Conservation (phyloP, 2,329 filamentous ascomycete genomes). For the Lachnellula willkommii region DNA sequence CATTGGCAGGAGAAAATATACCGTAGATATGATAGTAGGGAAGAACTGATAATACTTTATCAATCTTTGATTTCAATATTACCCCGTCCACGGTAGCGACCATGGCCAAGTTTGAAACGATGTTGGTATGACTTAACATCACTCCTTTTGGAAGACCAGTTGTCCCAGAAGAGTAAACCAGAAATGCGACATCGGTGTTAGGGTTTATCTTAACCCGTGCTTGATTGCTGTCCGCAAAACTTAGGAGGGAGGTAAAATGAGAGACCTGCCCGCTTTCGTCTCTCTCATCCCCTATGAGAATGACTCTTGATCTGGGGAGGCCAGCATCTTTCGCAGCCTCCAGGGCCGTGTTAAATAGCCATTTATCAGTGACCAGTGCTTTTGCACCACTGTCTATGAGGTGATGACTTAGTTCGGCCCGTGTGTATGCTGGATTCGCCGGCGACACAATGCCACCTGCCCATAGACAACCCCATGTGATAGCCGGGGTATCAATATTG, state of each 20-base stretch:
- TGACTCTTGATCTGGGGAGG: conserved; percentile 62
- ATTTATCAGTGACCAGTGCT: conserved; percentile 65
- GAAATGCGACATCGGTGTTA: conserved; percentile 66
- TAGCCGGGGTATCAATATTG: conserved; percentile 69
- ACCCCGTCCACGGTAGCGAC: conserved; percentile 43
- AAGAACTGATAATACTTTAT: conserved; percentile 57
- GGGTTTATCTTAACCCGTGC: conserved; percentile 66
- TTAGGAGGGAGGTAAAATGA: conserved; percentile 41
- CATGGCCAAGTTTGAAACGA: conserved; percentile 66
- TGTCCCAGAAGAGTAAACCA: conserved; percentile 55
- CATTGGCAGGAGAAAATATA: not conserved
- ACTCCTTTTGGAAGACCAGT: conserved; percentile 71
- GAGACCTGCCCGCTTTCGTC: conserved; percentile 66
- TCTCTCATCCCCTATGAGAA: conserved; percentile 64
- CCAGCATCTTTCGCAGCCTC: conserved; percentile 64
- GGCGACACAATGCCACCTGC: conserved; percentile 72
- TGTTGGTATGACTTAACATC: conserved; percentile 74
- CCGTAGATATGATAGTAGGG: conserved; percentile 75
- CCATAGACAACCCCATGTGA: conserved; percentile 75
- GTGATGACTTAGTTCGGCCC: conserved; percentile 76
- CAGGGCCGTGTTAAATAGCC: conserved; percentile 56
- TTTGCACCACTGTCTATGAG: conserved; percentile 69
- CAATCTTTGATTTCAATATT: conserved; percentile 5
- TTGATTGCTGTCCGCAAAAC: conserved; percentile 28
- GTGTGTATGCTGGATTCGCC: conserved; percentile 78